phyloP scores from a whole-genome alignment of 169 alveolate genomes.

The Babesia sp. region DNA sequence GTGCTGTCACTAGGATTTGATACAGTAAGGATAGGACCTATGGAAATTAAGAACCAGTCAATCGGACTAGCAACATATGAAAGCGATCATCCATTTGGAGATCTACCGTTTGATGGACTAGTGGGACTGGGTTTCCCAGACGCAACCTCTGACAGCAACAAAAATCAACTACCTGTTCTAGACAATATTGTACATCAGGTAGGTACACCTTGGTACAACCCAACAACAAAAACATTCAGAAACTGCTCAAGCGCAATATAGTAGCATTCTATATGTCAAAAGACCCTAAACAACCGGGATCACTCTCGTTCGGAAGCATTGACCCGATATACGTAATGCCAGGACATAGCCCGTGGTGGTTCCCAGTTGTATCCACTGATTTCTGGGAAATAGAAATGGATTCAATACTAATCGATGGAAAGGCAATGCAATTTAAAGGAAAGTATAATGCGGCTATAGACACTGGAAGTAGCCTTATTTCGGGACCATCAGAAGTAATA shows the following conservation, averaged over 20 bases:
- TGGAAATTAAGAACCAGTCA: conserved; percentile 82
- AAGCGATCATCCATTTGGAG: conserved; percentile 85
- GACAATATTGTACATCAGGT: conserved; percentile 60
- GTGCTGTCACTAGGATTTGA: conserved; percentile 75
- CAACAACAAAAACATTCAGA: conserved; percentile 8
- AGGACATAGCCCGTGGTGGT: conserved; percentile 85
- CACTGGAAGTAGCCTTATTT: conserved; percentile 86
- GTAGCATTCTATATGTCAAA: conserved; percentile 85
- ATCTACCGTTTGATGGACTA: conserved; percentile 90
- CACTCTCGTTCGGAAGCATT: conserved; percentile 81
- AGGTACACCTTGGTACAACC: not conserved
- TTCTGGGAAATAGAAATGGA: conserved; percentile 87
- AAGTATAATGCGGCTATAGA: conserved; percentile 89
- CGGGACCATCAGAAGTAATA: conserved; percentile 82
- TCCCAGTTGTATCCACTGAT: conserved; percentile 84
- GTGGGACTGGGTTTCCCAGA: conserved; percentile 92
- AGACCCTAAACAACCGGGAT: conserved; percentile 58
- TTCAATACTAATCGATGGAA: conserved; percentile 77
- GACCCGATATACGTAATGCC: conserved; percentile 82
- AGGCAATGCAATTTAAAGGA: conserved; percentile 67
- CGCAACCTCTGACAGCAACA: conserved; percentile 15
- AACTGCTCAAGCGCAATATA: conserved; percentile 80
- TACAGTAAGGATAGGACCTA: conserved; percentile 68
- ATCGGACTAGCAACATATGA: conserved; percentile 86
- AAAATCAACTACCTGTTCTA: conserved; percentile 36